Percentiles rank a stretch among this genome's conserved stretches.
phyloP scores from a whole-genome alignment of 371 early-diverging fungal genomes.

The Rozella allomycis region DNA sequence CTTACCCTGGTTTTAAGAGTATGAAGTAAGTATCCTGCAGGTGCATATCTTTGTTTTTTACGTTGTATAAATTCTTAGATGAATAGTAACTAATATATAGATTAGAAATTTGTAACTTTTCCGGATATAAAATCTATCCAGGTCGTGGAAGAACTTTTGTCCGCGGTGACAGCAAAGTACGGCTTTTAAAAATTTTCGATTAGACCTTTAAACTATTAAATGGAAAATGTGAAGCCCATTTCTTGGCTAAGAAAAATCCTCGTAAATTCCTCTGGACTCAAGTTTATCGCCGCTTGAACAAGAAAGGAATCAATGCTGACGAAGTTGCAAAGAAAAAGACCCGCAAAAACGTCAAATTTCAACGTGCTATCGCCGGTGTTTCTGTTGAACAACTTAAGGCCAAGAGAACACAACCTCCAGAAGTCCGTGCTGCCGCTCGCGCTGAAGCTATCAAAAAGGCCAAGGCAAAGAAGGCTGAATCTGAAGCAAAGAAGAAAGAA shows the following conservation, averaged over 20 bases:
- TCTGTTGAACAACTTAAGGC: slow-evolving; percentile 83
- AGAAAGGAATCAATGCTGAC: slow-evolving; percentile 93
- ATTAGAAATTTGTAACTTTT: slow-evolving; percentile 6
- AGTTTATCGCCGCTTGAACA: slow-evolving; percentile 89
- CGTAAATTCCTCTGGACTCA: slow-evolving; percentile 92
- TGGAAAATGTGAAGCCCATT: slow-evolving; percentile 83
- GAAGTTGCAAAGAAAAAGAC: slow-evolving; percentile 74
- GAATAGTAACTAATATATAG: too few species aligned
- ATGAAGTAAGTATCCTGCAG: too few species aligned
- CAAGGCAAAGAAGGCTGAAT: slow-evolving; percentile 62
- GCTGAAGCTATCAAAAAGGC: slow-evolving; percentile 57
- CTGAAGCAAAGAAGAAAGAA: slow-evolving; percentile 14
- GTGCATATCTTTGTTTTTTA: too few species aligned
- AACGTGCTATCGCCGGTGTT: slow-evolving; percentile 86
- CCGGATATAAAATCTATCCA: slow-evolving; percentile 95
- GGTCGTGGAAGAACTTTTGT: slow-evolving; percentile 83
- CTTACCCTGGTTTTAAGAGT: too few species aligned
- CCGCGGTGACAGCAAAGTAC: slow-evolving; percentile 63
- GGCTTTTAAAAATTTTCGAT: slow-evolving; percentile 3
- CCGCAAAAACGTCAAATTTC: slow-evolving; percentile 67
- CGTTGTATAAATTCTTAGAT: too few species aligned
- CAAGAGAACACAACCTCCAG: slow-evolving; percentile 84
- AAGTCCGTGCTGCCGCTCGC: slow-evolving; percentile 76
- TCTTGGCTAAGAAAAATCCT: slow-evolving; percentile 85
- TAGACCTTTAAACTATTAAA: slow-evolving; percentile 83